Percentiles rank a stretch among this genome's conserved stretches.
These are phyloP conservation scores for Neurospora sp. DNA, from an alignment of 2,329 filamentous ascomycete species.

Conservation along the genomic window DNA sequence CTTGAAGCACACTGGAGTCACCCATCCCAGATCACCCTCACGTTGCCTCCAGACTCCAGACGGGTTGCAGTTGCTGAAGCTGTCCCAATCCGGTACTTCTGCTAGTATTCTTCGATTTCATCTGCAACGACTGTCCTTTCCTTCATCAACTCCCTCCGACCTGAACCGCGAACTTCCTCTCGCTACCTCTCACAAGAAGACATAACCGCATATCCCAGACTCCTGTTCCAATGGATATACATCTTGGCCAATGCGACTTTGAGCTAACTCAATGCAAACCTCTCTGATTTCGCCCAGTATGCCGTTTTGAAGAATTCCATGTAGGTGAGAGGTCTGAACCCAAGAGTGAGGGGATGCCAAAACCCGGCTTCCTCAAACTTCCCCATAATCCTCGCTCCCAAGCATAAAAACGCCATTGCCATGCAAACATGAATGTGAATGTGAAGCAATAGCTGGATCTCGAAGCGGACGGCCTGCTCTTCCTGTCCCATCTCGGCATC, in stretches of 20 bases:
- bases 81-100: background rate
- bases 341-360: background rate
- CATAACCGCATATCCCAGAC: background rate
- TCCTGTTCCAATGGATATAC: background rate
- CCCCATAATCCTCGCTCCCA: background rate
- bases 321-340: background rate
- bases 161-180: background rate
- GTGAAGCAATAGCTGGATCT: constrained; percentile 1
- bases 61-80: background rate
- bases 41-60: background rate
- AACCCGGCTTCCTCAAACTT: background rate
- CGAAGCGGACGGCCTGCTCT: background rate
- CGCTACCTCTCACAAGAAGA: background rate
- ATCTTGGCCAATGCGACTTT: background rate
- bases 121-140: background rate
- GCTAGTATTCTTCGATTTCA: background rate
- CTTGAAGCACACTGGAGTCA: background rate
- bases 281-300: background rate
- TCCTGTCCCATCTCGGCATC: background rate
- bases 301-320: background rate
- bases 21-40: background rate
- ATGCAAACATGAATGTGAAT: constrained; percentile 9
- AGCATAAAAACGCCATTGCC: constrained; percentile 15
- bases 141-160: background rate
- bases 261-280: background rate